phyloP scores from a whole-genome alignment of 139 green algal genomes.

The Coelastrella sp. region DNA sequence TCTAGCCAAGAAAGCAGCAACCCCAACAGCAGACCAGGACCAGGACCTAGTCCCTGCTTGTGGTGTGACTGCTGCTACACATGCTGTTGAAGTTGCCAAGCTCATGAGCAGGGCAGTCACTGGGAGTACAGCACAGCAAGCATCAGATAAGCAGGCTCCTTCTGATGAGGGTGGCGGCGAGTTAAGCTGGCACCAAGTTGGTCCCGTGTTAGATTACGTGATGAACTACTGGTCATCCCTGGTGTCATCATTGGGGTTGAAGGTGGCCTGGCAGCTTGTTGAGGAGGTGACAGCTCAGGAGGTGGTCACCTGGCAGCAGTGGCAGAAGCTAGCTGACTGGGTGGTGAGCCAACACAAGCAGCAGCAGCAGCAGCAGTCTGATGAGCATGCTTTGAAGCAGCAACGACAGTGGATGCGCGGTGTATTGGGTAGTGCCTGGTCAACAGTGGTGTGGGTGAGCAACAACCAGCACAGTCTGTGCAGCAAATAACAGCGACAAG shows the following conservation, averaged over 20 bases:
- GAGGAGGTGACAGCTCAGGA: not conserved
- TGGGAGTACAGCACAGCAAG: not conserved
- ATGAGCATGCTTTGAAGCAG: not conserved
- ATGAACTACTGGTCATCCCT: not conserved
- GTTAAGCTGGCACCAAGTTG: not conserved
- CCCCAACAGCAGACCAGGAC: not conserved
- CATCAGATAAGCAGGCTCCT: not conserved
- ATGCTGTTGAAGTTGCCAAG: constrained; percentile 5
- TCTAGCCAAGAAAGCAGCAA: not conserved
- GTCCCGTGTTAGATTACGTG: not conserved
- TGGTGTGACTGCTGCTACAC: not conserved
- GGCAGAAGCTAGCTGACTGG: constrained; percentile 16
- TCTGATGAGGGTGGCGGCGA: not conserved
- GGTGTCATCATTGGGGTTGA: not conserved
- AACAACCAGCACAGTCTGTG: not conserved
- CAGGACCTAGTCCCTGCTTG: not conserved
- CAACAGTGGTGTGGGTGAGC: not conserved
- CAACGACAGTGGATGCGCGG: not conserved
- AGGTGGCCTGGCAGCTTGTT: not conserved
- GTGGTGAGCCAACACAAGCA: constrained; percentile 2
- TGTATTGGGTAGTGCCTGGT: constrained; percentile 11
- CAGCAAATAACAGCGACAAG: not conserved
- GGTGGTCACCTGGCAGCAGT: not conserved
- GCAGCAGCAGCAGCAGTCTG: constrained; percentile 16
- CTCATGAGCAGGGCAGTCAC: not conserved